These are phyloP conservation scores for Tilletiaria anomala DNA, from an alignment of 1,284 basidiomycete species.

Conservation along the genomic window DNA sequence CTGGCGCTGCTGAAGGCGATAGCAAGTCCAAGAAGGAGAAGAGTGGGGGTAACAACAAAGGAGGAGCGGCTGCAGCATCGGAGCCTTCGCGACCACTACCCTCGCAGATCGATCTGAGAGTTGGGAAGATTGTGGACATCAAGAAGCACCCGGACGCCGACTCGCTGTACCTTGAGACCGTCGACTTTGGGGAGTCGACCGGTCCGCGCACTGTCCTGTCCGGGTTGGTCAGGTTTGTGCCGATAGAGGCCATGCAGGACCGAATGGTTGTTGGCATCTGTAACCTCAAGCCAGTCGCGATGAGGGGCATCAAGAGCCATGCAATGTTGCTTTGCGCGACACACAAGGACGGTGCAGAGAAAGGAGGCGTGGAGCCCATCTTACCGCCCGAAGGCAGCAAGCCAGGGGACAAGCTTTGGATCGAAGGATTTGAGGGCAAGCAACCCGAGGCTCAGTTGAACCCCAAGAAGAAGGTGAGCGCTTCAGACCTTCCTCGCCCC, in stretches of 20 bases:
- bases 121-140: conserved; percentile 35
- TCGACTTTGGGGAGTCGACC: conserved; percentile 38
- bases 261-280: conserved; percentile 36
- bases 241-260: conserved; percentile 37
- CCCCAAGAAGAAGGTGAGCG: conserved; percentile 38
- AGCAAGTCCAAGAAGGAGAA: conserved; percentile 5
- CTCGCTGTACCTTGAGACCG: conserved; percentile 35
- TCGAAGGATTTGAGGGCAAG: conserved; percentile 35
- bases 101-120: conserved; percentile 33
- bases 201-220: conserved; percentile 35
- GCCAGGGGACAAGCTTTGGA: conserved; percentile 31
- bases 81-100: conserved; percentile 17
- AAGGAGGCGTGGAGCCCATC: conserved; percentile 36
- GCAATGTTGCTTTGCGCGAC: conserved; percentile 38
- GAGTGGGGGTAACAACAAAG: background rate
- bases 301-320: conserved; percentile 39
- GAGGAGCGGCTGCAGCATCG: background rate
- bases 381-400: conserved; percentile 27
- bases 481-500: too few relatives aligned
- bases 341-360: conserved; percentile 32
- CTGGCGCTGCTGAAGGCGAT: conserved; percentile 9
- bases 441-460: conserved; percentile 34
- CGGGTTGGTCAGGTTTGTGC: conserved; percentile 36
- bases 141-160: conserved; percentile 37
- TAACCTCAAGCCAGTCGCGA: conserved; percentile 37